Evolutionary conservation across 805 yeast genomes (phyloP), one percentile per base, ranked within the genome.

Genomic region (Debaryomyces castellii): DNA sequence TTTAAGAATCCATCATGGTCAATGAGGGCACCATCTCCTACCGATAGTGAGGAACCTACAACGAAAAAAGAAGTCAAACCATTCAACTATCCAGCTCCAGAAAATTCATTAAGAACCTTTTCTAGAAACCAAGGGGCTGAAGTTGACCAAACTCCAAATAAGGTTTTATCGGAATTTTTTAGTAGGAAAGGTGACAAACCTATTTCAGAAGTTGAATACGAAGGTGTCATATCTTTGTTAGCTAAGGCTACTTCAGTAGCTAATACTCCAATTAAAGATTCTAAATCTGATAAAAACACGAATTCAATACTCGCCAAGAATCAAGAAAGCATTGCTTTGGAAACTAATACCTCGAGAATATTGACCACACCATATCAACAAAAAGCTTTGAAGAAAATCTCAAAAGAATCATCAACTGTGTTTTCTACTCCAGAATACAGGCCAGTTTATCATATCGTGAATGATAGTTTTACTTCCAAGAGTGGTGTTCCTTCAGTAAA

Each of bases 131-230:
- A 22, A 4, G 17, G 40, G 3, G 27, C 23, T n/a, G 30, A 24
- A 18, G 21, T 20, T 2, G 14, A n/a, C 36, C 36, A 27, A 16
- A 37, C 66, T 14, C 66, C 73, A 10, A 85, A 84, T 64, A 81
- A 78, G 24, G 75, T 78, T 25, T 65, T 88, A 40, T 84, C 89
- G 10, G 79, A 75, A 23, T 88, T 89, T 59, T 88, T 88, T 62
- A 73, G 73, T n/a, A 70, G 67, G 37, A 88, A 87, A 60, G 96
- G 96, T n/a, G 78, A 82, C 45, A 66, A 66, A n/a, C 89, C 92
- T 4, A 69, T 89, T 49, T 73, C 83, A 11, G 89, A 83, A 20
- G 72, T 87, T 36, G 96, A 89, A 60, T 77, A 83, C 55, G 92
- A 85, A 63, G 95, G 95, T n/a, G 92, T 88, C 0, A 60, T 83